These are phyloP conservation scores for Escovopsis weberi DNA, from an alignment of 2,329 filamentous ascomycete genomes.

Conservation along the genomic window DNA sequence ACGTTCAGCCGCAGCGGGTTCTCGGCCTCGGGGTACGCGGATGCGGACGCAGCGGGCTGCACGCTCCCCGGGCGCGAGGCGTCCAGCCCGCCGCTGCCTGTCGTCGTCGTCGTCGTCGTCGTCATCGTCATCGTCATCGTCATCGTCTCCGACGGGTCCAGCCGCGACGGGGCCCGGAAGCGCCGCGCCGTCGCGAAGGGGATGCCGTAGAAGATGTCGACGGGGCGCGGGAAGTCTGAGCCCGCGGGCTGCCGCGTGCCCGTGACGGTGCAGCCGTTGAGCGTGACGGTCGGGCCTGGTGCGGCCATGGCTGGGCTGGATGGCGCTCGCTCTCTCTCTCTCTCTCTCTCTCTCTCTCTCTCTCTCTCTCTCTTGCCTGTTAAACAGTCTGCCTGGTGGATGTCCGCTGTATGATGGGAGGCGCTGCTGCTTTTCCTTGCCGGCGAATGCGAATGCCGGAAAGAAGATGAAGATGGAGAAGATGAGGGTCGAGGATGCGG, in stretches of 20 bases:
- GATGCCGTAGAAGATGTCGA: conserved; percentile 35
- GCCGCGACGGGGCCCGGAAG: conserved; percentile 25
- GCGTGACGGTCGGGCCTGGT: conserved; percentile 5
- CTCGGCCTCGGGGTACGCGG: conserved; percentile 24
- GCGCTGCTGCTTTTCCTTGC: too few species aligned
- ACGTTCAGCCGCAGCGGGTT: conserved; percentile 40
- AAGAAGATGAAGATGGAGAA: too few species aligned
- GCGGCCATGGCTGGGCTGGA: not conserved
- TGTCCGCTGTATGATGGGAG: not conserved
- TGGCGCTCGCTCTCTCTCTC: too few species aligned
- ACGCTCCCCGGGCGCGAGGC: conserved; percentile 21
- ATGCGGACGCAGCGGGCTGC: conserved; percentile 10
- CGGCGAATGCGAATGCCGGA: too few species aligned
- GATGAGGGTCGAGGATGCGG: too few species aligned
- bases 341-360: too few species aligned
- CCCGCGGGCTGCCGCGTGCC: conserved; percentile 11
- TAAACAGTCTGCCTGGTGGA: not conserved
- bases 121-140: conserved; percentile 3
- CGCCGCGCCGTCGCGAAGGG: conserved; percentile 34
- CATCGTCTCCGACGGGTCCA: too few species aligned
- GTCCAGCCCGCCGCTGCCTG: conserved; percentile 11
- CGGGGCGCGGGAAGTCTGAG: conserved; percentile 19
- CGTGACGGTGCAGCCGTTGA: conserved; percentile 11
- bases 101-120: conserved; percentile 15
- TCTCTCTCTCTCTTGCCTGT: not conserved